Conservation (phyloP, 768 basidiomycete genomes). For the Suillus sp. region DNA sequence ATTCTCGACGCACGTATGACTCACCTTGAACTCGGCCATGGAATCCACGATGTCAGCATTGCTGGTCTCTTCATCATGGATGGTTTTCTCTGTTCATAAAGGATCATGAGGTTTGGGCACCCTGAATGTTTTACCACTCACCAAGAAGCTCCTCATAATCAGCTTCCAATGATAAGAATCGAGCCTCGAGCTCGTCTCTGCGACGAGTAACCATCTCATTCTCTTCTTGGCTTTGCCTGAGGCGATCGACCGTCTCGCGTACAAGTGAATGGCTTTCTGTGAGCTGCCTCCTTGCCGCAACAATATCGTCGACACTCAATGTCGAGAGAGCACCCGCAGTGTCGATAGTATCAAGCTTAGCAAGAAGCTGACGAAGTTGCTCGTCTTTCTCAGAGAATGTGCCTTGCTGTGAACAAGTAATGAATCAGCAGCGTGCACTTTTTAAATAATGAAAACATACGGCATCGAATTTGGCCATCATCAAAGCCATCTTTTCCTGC, state of each 20-base stretch:
- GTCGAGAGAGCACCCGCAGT: constrained; percentile 52
- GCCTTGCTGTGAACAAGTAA: constrained; percentile 61
- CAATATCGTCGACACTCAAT: constrained; percentile 76
- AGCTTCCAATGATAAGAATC: constrained; percentile 78
- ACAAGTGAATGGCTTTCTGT: constrained; percentile 85
- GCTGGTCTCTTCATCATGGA: constrained; percentile 84
- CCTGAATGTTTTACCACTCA: constrained; percentile 39
- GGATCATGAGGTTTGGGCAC: constrained; percentile 15
- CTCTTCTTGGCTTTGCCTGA: constrained; percentile 91
- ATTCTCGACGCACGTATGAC: constrained; percentile 13
- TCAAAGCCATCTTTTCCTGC: constrained; percentile 98
- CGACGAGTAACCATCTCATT: constrained; percentile 80
- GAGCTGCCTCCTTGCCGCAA: constrained; percentile 82
- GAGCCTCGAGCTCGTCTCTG: constrained; percentile 84
- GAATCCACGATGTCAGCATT: constrained; percentile 82
- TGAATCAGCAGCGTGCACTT: constrained; percentile 11
- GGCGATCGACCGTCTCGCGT: constrained; percentile 86
- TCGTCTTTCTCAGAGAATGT: constrained; percentile 96
- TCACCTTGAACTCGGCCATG: constrained; percentile 88
- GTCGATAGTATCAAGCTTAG: constrained; percentile 84
- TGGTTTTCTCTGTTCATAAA: constrained; percentile 75
- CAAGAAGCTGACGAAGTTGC: constrained; percentile 80
- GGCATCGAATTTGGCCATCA: constrained; percentile 99
- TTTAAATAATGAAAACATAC: constrained; percentile 47
- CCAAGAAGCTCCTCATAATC: constrained; percentile 98